Evolutionary conservation across 352 stramenopile species (phyloP), one percentile per base, ranked within the genome.

Genomic region (Pythium monospermum): DNA sequence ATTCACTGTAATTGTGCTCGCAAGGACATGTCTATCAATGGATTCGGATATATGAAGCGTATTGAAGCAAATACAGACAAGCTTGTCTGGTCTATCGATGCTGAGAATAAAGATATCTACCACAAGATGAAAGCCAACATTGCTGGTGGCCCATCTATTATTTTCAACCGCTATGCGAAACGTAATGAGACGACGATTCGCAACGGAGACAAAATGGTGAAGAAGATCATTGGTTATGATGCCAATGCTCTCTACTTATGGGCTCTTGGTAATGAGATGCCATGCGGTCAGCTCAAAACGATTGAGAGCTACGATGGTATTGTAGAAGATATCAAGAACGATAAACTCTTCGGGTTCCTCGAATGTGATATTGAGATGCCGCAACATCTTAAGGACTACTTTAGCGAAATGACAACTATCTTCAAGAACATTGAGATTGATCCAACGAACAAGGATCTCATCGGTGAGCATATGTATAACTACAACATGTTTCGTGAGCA

Each of bases 341-440:
- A 69, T 31, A 72, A 76, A 19, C 2, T 61, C 0, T 76, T 76
- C 46, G 67, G 67, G 0, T 73, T 76, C 16, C 31, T 73, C 3
- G 56, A 76, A 43, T 70, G 56, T 49, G 64, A 73, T 59, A 73
- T 76, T 37, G 10, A 52, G 35, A 70, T 53, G 16, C 68, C 68
- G 12, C 52, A 64, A 1, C 39, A 69, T 23, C 44, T 73, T 0
- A 71, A 69, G 48, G 30, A 65, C 0, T 64, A 69, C 27, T 76
- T 71, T n/a, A 47, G 13, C 42, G 62, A 76, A 31, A 72, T 72
- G 59, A 61, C 48, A 4, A 56, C 62, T 6, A 70, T 72, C 6
- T 76, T 72, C 26, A 76, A 76, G n/a, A 72, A 72, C 13, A 49
- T 35, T 1, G 19, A 52, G 15, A 68, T 72, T 33, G 56, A 69